Evolutionary conservation across 108 stramenopile genomes (phyloP), one percentile per base, ranked within the genome.

Genomic region (Bacterosira constricta): DNA sequence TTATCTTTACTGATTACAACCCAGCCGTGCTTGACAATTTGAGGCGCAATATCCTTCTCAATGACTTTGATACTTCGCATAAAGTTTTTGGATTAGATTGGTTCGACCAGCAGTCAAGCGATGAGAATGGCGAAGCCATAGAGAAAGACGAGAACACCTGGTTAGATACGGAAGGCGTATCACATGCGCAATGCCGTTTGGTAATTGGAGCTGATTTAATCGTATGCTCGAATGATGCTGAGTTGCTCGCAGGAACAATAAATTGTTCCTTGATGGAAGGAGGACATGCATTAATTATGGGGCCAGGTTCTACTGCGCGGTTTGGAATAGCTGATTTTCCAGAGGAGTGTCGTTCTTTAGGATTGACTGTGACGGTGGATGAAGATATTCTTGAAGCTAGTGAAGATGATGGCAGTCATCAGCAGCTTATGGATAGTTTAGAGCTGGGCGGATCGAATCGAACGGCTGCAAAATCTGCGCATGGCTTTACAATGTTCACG

Each of bases 1-100:
- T 88, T 10, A 77, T 79, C 31, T 68, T 92, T 37, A 88, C 88
- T 15, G 91, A 93, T 67, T 93, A 88, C 68, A 90, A 93, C 67
- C 56, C 52, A 9, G 74, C 56, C 9, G 87, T 88, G 4, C 72
- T 93, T 12, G 71, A 88, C 26, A 90, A 90, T 81, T 35, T 75
- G 12, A n/a, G 70, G 49, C 69, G 68, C n/a, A 93, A 93, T 57
- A 81, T 91, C 55, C 20, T 12, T 6, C 53, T 91, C 17, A 91
- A 91, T 74, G 73, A 64, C 17, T 63, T 88, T 55, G 42, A 67
- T 37, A 45, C 49, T 1, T 29, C 53, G 34, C 73, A 74, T 27
- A 13, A 66, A 36, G 73, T 74, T 17, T 15, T 74, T 0, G 73
- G 63, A 1, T 50, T 74, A 42, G 63, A 74, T 42, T 74, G 73